These are phyloP conservation scores for Rhodotorula sp. DNA, from an alignment of 1,284 basidiomycete species.

Conservation along the genomic window DNA sequence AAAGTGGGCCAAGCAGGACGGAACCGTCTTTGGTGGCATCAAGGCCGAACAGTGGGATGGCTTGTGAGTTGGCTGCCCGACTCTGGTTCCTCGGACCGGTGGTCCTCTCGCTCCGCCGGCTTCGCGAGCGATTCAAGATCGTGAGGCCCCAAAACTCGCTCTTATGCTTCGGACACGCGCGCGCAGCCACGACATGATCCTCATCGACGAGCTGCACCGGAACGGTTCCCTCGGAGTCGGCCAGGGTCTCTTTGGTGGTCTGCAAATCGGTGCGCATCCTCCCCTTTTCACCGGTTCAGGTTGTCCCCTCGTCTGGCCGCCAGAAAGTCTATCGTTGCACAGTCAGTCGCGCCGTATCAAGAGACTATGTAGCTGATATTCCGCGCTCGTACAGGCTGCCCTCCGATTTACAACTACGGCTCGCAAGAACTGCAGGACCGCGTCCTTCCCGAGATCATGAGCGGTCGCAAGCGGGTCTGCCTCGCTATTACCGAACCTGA, in stretches of 20 bases:
- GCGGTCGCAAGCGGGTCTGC: constrained; percentile 51
- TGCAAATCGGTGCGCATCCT: constrained; percentile 47
- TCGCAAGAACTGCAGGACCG: constrained; percentile 50
- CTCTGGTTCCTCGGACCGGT: no score
- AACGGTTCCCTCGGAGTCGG: constrained; percentile 36
- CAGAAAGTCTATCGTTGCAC: neutral
- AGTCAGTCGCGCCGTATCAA: no score
- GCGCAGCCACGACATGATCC: constrained; percentile 37
- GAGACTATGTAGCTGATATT: neutral
- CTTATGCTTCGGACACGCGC: neutral
- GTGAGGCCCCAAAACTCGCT: neutral
- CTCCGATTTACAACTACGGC: constrained; percentile 50
- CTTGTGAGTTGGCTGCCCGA: constrained; percentile 29
- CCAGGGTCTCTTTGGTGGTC: constrained; percentile 50
- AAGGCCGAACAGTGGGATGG: constrained; percentile 49
- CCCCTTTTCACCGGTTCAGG: neutral
- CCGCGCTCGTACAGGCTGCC: constrained; percentile 17
- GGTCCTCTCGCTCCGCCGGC: no score
- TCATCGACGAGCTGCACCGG: constrained; percentile 40
- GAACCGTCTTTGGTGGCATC: constrained; percentile 50
- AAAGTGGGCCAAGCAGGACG: constrained; percentile 39
- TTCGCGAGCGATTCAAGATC: no score
- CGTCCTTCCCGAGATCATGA: constrained; percentile 50
- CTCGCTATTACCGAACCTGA: constrained; percentile 46
- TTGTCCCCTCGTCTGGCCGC: no score